Evolutionary conservation across 1,284 basidiomycete genomes (phyloP), one percentile per base, ranked within the genome.

Genomic region (Leucoagaricus sp.): DNA sequence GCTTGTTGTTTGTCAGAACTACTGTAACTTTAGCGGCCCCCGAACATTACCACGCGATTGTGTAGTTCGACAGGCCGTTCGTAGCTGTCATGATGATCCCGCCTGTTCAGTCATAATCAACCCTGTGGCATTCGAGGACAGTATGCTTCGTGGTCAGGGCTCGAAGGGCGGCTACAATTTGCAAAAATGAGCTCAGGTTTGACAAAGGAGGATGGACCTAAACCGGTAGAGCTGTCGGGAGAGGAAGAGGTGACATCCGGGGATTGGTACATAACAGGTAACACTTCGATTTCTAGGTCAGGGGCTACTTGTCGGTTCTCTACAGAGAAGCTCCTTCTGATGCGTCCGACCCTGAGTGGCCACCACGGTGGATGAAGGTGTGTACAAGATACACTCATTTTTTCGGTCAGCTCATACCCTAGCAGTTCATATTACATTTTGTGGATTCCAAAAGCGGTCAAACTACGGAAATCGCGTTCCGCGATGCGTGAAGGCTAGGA

Each of bases 281-380:
- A 38, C 13, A n/a, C n/a, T n/a, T n/a, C n/a, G 10, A n/a, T 48
- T 42, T 19, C n/a, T 56, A 91, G 85, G 74, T 91, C 8, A 85
- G 82, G 68, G 91, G 89, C 1, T 72, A 81, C 60, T 72, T 79
- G 25, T 78, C 87, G 1, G 79, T 80, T 4, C 83, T 85, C 69
- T 93, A 94, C 69, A 80, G 81, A 58, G 78, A 81, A 55, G 75
- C 76, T 12, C 81, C 83, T 1, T 48, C 44, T 26, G 78, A 78
- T 53, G 79, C 81, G 42, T 70, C 72, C 4, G 69, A 74, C 2
- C 72, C 76, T 4, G 73, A 75, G 10, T 94, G 93, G 93, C 92
- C 93, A n/a, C 90, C 91, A 8, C 78, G 80, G 21, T 90, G 85
- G 68, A 79, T 83, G 72, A 93, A 90, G 76, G 89, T 87, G 40